A percentile compares a stretch with the other conserved stretches of the same genome.
These are phyloP conservation scores for Pinguiococcus pyrenoidosus DNA, from an alignment of 108 stramenopile genomes.

Conservation along the genomic window DNA sequence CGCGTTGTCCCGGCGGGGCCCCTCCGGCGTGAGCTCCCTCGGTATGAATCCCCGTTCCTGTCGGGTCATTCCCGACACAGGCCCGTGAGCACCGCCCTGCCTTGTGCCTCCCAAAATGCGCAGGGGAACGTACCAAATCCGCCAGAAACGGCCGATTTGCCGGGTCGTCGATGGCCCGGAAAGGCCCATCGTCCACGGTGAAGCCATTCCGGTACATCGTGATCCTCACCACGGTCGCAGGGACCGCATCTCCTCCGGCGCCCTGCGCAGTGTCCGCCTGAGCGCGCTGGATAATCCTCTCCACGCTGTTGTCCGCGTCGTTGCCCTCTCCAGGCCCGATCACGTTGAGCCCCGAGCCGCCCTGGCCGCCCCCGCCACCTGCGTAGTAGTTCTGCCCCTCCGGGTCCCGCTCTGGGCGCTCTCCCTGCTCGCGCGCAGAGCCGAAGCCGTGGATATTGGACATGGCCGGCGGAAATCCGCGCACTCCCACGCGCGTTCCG, in stretches of 20 bases:
- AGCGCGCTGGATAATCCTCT: too few relatives aligned
- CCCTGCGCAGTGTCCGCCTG: too few relatives aligned
- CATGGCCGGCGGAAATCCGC: too few relatives aligned
- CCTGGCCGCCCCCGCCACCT: too few relatives aligned
- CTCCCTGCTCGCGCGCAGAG: too few relatives aligned
- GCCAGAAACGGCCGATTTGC: constrained; percentile 67
- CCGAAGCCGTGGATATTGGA: too few relatives aligned
- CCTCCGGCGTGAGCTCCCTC: constrained; percentile 12
- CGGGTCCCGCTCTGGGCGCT: too few relatives aligned
- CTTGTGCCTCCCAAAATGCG: constrained; percentile 15
- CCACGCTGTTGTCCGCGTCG: too few relatives aligned
- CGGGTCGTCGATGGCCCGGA: constrained; percentile 70
- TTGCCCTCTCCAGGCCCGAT: too few relatives aligned
- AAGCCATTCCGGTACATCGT: constrained; percentile 89
- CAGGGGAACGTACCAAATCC: constrained; percentile 52
- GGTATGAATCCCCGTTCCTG: not conserved
- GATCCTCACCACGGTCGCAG: constrained; percentile 37
- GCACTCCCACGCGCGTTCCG: too few relatives aligned
- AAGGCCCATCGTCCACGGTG: constrained; percentile 79
- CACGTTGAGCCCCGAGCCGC: too few relatives aligned
- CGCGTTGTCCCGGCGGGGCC: not conserved
- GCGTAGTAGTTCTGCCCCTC: too few relatives aligned
- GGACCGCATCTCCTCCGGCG: not conserved
- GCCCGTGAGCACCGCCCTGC: not conserved
- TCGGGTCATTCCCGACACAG: not conserved